Evolutionary conservation across 345 rosid species (phyloP), one percentile per base, ranked within the genome.

Genomic region (Arabidopsis arenosa): DNA sequence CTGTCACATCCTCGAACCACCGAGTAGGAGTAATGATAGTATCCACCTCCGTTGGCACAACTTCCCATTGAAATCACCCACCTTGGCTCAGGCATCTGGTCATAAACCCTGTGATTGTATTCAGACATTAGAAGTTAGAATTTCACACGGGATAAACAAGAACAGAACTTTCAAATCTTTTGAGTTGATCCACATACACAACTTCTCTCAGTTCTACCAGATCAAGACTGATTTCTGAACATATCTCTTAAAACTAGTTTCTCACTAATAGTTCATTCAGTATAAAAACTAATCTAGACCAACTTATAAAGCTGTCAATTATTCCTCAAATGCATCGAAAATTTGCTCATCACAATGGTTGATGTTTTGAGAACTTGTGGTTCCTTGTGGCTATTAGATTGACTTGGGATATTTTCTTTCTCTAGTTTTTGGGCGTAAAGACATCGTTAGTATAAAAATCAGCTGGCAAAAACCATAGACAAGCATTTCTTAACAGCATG

Each of bases 31-130:
- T 95, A 92, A 81, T 95, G 98, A 73, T 92, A 92, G 88, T 93
- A 95, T 62, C 98, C 98, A 30, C 99, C 99, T 62, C 97, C 99
- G 69, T 92, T 95, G 21, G 99, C 99, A 73, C 99, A 92, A 62
- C 99, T 95, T 56, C 99, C 99, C 98, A 92, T 95, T 6, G 99
- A 92, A 60, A 95, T 89, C 45, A 95, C 98, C 98, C 98, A 92
- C 80, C 96, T 89, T 5, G 99, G 98, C 80, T 95, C 98, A 0
- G 97, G 99, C 99, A 95, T 95, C 75, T 95, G 98, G 76, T 90
- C 99, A 72, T 95, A 95, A 36, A 95, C 98, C 93, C 98, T 92
- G 93, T 54, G 55, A 81, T 72, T 17, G 77, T 54, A 59, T 70
- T n/a, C 12, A 54, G 23, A 63, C 4, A 62, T 62, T 55, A 79